These are phyloP conservation scores for Cyberlindnera xylosilytica DNA, from an alignment of 805 yeast species.

Conservation along the genomic window DNA sequence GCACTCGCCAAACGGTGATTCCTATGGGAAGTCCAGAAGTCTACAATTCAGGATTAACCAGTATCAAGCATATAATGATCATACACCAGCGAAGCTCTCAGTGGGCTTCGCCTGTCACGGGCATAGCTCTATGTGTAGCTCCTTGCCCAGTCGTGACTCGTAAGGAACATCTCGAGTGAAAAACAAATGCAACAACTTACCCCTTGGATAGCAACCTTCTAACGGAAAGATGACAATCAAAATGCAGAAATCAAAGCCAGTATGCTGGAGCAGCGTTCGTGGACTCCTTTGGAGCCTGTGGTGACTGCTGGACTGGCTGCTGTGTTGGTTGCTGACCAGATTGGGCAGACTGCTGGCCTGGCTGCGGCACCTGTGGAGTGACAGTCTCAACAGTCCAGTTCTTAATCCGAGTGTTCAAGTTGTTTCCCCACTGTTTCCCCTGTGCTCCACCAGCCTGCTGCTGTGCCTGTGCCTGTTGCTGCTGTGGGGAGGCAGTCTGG, in stretches of 20 bases:
- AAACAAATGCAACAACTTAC: conserved; percentile 4
- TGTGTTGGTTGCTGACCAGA: conserved; percentile 24
- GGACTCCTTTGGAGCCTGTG: conserved; percentile 8
- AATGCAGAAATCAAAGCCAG: conserved; percentile 12
- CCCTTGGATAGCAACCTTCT: not conserved
- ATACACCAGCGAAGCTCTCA: no score
- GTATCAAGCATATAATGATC: not conserved
- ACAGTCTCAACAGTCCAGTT: conserved; percentile 12
- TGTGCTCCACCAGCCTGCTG: conserved; percentile 1
- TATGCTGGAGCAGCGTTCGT: conserved; percentile 7
- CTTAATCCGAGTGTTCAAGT: not conserved
- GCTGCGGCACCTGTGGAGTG: conserved; percentile 16
- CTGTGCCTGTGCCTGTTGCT: not conserved
- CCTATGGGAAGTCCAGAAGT: no score
- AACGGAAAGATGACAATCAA: not conserved
- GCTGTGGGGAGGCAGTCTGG: not conserved
- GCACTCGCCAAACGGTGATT: no score
- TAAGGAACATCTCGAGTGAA: not conserved
- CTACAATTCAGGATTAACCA: no score
- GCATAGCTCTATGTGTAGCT: not conserved
- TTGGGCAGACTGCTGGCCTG: conserved; percentile 21
- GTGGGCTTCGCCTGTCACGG: not conserved
- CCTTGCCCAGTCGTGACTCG: no score
- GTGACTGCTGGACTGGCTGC: conserved; percentile 18
- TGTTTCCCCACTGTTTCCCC: conserved; percentile 2